These are phyloP conservation scores for Tripidium arundinaceum DNA, from an alignment of 202 grass and related monocot species.

Conservation along the genomic window DNA sequence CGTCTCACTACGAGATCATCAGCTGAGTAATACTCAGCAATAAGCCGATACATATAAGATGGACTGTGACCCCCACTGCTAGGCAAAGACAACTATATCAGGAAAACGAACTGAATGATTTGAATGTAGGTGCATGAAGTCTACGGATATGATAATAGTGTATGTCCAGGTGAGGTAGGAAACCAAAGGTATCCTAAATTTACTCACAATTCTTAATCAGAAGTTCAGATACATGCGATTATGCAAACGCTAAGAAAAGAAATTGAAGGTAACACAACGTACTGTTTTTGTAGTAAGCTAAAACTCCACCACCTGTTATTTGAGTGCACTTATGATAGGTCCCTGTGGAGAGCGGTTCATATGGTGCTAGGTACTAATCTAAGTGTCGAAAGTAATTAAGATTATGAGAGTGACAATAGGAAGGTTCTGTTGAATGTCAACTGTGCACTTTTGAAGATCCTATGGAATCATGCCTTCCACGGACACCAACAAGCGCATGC, in stretches of 20 bases:
- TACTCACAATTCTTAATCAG: neutral
- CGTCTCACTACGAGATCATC: constrained; percentile 68
- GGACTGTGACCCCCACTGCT: constrained; percentile 91
- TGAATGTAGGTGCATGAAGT: neutral
- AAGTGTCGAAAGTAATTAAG: neutral
- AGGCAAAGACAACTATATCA: constrained; percentile 14
- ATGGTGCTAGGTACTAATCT: too few species aligned
- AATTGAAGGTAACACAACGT: too few species aligned
- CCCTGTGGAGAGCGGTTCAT: too few species aligned
- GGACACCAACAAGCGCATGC: neutral
- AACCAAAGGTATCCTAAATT: neutral
- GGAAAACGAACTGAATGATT: neutral
- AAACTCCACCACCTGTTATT: too few species aligned
- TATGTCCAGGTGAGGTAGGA: neutral
- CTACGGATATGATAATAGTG: neutral
- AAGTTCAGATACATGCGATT: neutral
- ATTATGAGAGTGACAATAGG: neutral
- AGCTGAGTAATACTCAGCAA: constrained; percentile 91
- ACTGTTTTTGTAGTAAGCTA: too few species aligned
- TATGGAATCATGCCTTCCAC: constrained; percentile 25
- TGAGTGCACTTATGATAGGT: too few species aligned
- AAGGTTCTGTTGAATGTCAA: neutral
- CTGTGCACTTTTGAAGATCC: neutral
- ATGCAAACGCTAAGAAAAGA: neutral
- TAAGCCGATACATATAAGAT: constrained; percentile 85